A percentile compares a stretch with the other conserved stretches of the same genome.
Evolutionary conservation across 1,139 yeast species (phyloP).

Genomic region (Candida sojae): DNA sequence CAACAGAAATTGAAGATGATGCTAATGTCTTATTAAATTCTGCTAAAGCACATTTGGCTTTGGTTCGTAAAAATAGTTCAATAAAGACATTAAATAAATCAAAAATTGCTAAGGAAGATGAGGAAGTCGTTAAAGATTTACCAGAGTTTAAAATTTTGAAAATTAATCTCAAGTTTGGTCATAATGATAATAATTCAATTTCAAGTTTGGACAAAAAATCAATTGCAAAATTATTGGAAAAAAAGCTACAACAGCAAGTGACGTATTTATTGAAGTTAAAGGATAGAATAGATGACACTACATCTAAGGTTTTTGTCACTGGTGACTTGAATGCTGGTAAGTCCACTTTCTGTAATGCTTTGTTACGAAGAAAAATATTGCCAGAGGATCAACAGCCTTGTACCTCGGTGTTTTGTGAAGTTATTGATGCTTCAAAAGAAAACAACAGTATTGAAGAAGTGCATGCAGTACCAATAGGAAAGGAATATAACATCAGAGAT

Average conservation of each 20-base stretch:
- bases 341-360: constrained; percentile 91
- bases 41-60: constrained; percentile 49
- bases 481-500: constrained; percentile 58
- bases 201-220: constrained; percentile 63
- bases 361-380: constrained; percentile 71
- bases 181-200: constrained; percentile 44
- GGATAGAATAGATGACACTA: constrained; percentile 86
- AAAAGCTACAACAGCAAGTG: constrained; percentile 59
- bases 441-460: constrained; percentile 83
- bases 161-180: constrained; percentile 64
- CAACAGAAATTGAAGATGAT: constrained; percentile 43
- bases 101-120: constrained; percentile 18
- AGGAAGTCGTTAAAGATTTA: constrained; percentile 20
- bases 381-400: constrained; percentile 99
- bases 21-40: constrained; percentile 44
- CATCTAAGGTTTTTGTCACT: constrained; percentile 92
- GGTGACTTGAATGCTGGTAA: constrained; percentile 98
- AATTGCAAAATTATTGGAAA: constrained; percentile 64
- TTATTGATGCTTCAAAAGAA: constrained; percentile 72
- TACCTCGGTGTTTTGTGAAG: constrained; percentile 94
- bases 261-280: constrained; percentile 73
- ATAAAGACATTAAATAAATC: constrained; percentile 33
- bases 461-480: constrained; percentile 74
- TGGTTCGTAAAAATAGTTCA: constrained; percentile 46
- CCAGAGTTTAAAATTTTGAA: constrained; percentile 62